A percentile compares a stretch with the other conserved stretches of the same genome.
phyloP scores from a whole-genome alignment of 306 rosid genomes.

The Dryas alaskensis region DNA sequence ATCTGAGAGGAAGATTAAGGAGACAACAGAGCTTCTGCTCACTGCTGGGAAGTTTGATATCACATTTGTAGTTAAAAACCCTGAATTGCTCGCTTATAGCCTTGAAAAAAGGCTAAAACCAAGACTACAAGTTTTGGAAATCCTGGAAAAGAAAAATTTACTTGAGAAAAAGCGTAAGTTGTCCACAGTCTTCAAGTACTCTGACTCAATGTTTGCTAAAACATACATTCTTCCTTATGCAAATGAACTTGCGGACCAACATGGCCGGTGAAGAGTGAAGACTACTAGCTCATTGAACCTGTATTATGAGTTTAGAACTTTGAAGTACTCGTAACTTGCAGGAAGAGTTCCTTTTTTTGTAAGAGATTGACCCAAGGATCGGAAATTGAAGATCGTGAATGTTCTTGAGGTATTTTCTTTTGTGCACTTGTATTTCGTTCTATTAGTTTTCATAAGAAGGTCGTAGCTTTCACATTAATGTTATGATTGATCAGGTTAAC shows the following conservation, averaged over 20 bases:
- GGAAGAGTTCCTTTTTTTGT: neutral
- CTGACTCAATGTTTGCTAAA: conserved; percentile 11
- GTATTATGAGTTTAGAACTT: neutral
- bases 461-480: neutral
- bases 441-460: neutral
- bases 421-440: neutral
- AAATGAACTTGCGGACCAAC: conserved; percentile 13
- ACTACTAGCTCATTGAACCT: neutral
- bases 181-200: conserved; percentile 16
- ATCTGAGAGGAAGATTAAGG: conserved; percentile 30
- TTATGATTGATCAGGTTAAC: neutral
- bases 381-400: neutral
- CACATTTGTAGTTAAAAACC: conserved; percentile 19
- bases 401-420: conserved; percentile 5
- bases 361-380: neutral
- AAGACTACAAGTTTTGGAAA: conserved; percentile 16
- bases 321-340: neutral
- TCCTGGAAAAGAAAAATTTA: conserved; percentile 21
- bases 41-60: conserved; percentile 22
- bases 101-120: conserved; percentile 34
- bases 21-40: conserved; percentile 19
- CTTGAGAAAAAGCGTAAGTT: conserved; percentile 15
- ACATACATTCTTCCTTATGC: conserved; percentile 29
- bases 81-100: conserved; percentile 29
- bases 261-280: neutral